Evolutionary conservation across 345 rosid species (phyloP).

Genomic region (Salix arbutifolia): DNA sequence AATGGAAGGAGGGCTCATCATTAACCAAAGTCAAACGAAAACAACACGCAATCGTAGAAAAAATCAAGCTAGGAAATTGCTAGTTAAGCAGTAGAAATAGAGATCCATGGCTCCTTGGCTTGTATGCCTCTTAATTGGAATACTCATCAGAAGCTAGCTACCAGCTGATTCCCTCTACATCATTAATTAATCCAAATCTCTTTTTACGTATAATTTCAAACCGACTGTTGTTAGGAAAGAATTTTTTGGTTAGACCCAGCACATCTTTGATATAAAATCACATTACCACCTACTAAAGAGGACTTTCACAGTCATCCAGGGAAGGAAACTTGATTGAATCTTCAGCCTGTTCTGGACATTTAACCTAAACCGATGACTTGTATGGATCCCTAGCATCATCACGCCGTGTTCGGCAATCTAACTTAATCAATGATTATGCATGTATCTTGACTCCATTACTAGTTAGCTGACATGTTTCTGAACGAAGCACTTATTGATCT

Average conservation of each 20-base stretch:
- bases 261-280: background rate
- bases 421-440: background rate
- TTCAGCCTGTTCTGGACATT: background rate
- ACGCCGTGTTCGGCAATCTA: background rate
- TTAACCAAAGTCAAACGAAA: too few relatives aligned
- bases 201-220: background rate
- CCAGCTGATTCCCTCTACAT: background rate
- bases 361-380: conserved; percentile 1
- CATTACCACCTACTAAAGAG: background rate
- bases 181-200: background rate
- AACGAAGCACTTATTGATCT: background rate
- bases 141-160: background rate
- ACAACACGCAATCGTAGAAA: background rate
- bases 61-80: background rate
- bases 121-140: background rate
- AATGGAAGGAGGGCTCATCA: too few relatives aligned
- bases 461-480: background rate
- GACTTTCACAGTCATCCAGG: conserved; percentile 1
- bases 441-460: background rate
- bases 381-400: background rate
- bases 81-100: background rate
- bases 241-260: background rate
- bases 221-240: background rate
- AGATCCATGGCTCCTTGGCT: background rate
- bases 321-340: background rate